Evolutionary conservation across 2,329 filamentous ascomycete species (phyloP).

Genomic region (Pseudocercospora fuligena): DNA sequence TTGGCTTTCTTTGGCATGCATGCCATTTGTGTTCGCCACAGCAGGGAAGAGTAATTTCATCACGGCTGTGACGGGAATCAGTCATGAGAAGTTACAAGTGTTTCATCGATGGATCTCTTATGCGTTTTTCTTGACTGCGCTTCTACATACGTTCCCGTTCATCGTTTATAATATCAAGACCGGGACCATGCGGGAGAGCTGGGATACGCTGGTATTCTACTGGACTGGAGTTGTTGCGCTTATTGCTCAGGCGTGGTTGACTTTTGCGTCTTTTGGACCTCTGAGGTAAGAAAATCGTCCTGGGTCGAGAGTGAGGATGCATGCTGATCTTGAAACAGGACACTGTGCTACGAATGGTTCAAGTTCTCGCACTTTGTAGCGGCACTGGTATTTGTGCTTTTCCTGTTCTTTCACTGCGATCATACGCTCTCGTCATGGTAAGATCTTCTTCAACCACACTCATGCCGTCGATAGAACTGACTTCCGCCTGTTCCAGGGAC

Average conservation of each 20-base stretch:
- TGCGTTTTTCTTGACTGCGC: conserved; percentile 61
- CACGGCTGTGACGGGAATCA: conserved; percentile 58
- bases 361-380: conserved; percentile 61
- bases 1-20: conserved; percentile 57
- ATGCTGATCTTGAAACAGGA: conserved; percentile 42
- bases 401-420: conserved; percentile 66
- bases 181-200: conserved; percentile 55
- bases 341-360: conserved; percentile 65
- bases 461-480: background rate
- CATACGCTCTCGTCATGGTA: conserved; percentile 60
- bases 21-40: conserved; percentile 55
- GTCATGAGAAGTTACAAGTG: conserved; percentile 63
- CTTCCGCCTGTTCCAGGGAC: conserved; percentile 48
- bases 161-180: conserved; percentile 57
- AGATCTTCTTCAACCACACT: conserved; percentile 7
- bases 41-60: conserved; percentile 61
- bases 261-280: conserved; percentile 57
- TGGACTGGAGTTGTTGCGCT: conserved; percentile 62
- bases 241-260: conserved; percentile 56
- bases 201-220: conserved; percentile 54
- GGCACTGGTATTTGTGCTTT: conserved; percentile 60
- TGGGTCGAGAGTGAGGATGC: background rate
- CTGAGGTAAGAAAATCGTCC: conserved; percentile 49
- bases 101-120: conserved; percentile 61
- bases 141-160: conserved; percentile 66